Base-by-base conservation (phyloP, 225 moss, liverwort and hornwort species). In the Antitrichia curtipendula region DNA sequence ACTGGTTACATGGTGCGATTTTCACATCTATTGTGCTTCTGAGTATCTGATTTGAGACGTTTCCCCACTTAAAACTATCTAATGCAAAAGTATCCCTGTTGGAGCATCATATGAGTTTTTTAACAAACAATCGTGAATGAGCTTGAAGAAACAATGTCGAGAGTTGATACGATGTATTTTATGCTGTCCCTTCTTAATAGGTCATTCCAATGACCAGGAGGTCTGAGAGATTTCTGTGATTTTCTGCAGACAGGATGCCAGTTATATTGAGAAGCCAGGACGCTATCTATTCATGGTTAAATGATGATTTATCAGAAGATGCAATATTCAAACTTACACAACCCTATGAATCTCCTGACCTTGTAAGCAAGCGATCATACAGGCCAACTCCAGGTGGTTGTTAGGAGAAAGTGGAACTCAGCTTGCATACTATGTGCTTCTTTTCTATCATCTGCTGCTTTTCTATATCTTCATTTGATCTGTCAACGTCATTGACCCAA, bases 1-100 rank as follows among this genome's bases (percentile, higher is more conserved):
- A 97, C 85, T 99, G 97, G 99, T 95, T 99, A 83, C 99, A 99
- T 92, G 99, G 99, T 99, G 49, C 89, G 87, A 73, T 13, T 84
- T 85, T 58, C 56, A 78, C 41, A 84, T 63, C 65, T 84, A 16
- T 64, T 90, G 69, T 78, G 82, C 83, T 81, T 83, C 69, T 84
- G 72, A 64, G 45, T 78, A 14, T 56, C 88, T 80, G 54, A 40
- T 80, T 70, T 41, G 64, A 69, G 56, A 60, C 36, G 57, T 61
- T 59, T 63, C 57, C 69, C 38, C 40, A 27, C 23, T 60, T 31
- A 9, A 45, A 80, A 18, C 21, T 40, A 63, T 89, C 18, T 76
- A 23, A 77, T 81, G 77, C 59, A 64, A 50, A 15, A 50, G 15
- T 50, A 50, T 50, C 45, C 25, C 25, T 80, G 53, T 74, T 87